Base-by-base conservation (phyloP, 2,329 filamentous ascomycete species). In the Trichoderma sp. region DNA sequence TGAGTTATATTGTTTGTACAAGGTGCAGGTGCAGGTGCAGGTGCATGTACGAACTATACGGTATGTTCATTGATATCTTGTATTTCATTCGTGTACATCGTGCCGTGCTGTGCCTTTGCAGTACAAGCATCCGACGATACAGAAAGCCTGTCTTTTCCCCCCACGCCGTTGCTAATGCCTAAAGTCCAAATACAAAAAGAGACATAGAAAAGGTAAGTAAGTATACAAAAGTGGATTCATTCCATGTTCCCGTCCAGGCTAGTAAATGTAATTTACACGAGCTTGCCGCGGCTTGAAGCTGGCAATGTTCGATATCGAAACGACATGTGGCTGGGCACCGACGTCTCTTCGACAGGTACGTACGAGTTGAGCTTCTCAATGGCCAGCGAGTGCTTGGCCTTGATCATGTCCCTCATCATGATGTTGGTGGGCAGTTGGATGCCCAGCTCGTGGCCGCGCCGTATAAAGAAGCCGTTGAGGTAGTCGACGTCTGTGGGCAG, bases 391-490 rank as follows among this genome's bases (percentile, higher is more conserved):
- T 86, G 82, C 83, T 92, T 95, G 28, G 90, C 92, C 77, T 92
- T 90, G 63, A 98, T 90, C 82, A 94, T 82, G 68, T 90, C 85
- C 79, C 92, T 84, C 55, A 97, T 84, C 84, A 93, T 87, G 76
- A 91, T 90, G 78, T 97, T 96, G 73, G 91, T 84, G 12, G 89
- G 88, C 76, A 90, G 90, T 65, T 88, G 84, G n/a, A 97, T 84
- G 1, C 93, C 93, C 73, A 95, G 77, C 78, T 93, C 88, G 76
- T 88, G 86, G 0, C 92, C 96, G 53, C 91, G 87, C 65, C 84
- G 86, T 36, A 97, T 86, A 72, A 99, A 92, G 82, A 95, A 99
- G 0, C 95, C 95, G 79, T 97, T 98, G 75, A 95, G 88, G 77
- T 91, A 97, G 59, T 95, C 89, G 53, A 98, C 88, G 76, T 97